These are phyloP conservation scores for Trypanosoma melophagium DNA, from an alignment of 208 protist genomes.

Conservation along the genomic window DNA sequence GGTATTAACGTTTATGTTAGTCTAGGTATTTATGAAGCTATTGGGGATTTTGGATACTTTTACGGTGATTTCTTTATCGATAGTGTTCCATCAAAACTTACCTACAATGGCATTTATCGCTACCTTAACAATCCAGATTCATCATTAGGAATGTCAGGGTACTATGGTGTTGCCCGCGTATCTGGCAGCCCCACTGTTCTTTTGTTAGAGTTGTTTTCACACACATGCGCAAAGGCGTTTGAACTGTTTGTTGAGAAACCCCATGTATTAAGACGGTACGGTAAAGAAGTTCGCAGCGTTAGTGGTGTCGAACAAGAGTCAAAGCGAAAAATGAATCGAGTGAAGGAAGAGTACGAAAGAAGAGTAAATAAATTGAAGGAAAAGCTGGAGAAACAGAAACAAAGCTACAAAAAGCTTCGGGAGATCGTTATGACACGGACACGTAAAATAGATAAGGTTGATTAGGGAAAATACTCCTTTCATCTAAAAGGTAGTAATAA, in stretches of 20 bases:
- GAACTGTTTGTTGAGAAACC: slow-evolving; percentile 81
- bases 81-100: slow-evolving; percentile 65
- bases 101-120: slow-evolving; percentile 93
- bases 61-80: slow-evolving; percentile 92
- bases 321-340: slow-evolving; percentile 33
- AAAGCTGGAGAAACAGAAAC: slow-evolving; percentile 29
- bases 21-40: slow-evolving; percentile 73
- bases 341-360: slow-evolving; percentile 47
- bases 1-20: slow-evolving; percentile 88
- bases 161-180: slow-evolving; percentile 89
- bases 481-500: too few species aligned
- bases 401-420: slow-evolving; percentile 4
- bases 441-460: slow-evolving; percentile 3
- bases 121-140: slow-evolving; percentile 95
- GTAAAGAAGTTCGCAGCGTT: slow-evolving; percentile 35
- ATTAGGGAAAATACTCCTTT: not conserved
- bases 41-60: slow-evolving; percentile 93
- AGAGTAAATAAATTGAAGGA: slow-evolving; percentile 33
- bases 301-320: slow-evolving; percentile 66
- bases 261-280: slow-evolving; percentile 62
- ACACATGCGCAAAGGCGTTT: slow-evolving; percentile 80
- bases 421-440: not conserved
- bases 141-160: slow-evolving; percentile 85
- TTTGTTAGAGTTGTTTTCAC: slow-evolving; percentile 71
- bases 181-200: slow-evolving; percentile 75